Percentiles rank a stretch among this genome's conserved stretches.
phyloP scores from a whole-genome alignment of 805 yeast genomes.

The Candida cerambycidarum region DNA sequence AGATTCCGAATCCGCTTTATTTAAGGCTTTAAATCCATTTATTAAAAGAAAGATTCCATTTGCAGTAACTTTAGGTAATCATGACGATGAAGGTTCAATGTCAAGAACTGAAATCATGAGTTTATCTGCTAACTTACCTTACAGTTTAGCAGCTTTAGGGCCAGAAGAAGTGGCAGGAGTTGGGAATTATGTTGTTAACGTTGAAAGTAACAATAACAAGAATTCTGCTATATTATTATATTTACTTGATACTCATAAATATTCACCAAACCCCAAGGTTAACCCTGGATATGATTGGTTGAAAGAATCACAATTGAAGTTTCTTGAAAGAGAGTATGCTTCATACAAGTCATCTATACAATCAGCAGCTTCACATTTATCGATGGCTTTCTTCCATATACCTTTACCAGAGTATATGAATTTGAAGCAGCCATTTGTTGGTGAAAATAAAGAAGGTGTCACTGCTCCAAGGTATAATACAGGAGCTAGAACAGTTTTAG shows the following conservation, averaged over 20 bases:
- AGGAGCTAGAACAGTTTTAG: constrained; percentile 59
- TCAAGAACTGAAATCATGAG: constrained; percentile 60
- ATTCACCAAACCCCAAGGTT: constrained; percentile 63
- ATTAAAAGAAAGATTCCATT: constrained; percentile 71
- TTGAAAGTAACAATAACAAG: constrained; percentile 34
- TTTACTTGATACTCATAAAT: constrained; percentile 83
- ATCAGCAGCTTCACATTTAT: constrained; percentile 45
- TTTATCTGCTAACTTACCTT: constrained; percentile 61
- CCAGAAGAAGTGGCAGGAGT: constrained; percentile 72
- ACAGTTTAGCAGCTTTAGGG: constrained; percentile 59
- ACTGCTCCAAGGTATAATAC: constrained; percentile 77
- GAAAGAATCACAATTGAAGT: constrained; percentile 65
- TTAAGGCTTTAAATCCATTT: constrained; percentile 73
- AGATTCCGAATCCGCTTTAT: constrained; percentile 79
- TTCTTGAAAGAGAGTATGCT: constrained; percentile 40
- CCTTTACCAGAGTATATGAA: constrained; percentile 85
- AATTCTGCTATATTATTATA: constrained; percentile 53
- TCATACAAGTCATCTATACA: constrained; percentile 25
- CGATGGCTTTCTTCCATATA: constrained; percentile 93
- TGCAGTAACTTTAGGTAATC: constrained; percentile 88
- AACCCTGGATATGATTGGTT: constrained; percentile 86
- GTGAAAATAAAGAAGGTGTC: constrained; percentile 66
- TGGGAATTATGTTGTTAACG: constrained; percentile 72
- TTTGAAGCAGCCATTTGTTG: constrained; percentile 49
- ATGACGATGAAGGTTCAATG: constrained; percentile 84